phyloP scores from a whole-genome alignment of 192 early-diverging fungal species.

The Chytriomyces confervae region DNA sequence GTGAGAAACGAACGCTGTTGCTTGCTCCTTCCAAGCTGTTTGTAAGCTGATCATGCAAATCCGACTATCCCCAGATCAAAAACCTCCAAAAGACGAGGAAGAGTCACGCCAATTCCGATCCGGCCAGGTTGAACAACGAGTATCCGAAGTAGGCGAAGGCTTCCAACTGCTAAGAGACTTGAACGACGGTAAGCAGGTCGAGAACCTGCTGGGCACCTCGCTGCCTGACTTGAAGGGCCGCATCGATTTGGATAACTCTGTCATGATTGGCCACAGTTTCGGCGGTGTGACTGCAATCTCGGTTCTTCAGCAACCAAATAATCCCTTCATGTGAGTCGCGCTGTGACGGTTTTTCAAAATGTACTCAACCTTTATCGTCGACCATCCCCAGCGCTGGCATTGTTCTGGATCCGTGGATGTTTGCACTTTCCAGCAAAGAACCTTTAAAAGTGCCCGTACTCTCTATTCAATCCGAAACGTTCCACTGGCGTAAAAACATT shows the following conservation, averaged over 20 bases:
- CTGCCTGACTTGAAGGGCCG: slow-evolving; percentile 24
- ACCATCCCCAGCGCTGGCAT: slow-evolving; percentile 9
- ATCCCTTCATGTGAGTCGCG: slow-evolving; percentile 8
- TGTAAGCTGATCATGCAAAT: not conserved
- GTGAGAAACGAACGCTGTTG: not conserved
- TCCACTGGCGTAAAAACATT: slow-evolving; percentile 36
- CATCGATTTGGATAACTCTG: slow-evolving; percentile 20
- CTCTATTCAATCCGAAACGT: slow-evolving; percentile 28
- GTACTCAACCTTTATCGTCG: not conserved
- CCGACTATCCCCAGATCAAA: not conserved
- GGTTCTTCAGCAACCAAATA: slow-evolving; percentile 2
- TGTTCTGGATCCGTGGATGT: slow-evolving; percentile 40
- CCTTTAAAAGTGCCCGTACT: slow-evolving; percentile 12
- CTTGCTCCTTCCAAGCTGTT: not conserved
- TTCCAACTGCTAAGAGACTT: slow-evolving; percentile 13
- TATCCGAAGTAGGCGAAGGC: slow-evolving; percentile 26
- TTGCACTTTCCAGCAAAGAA: not conserved
- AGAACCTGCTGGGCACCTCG: not conserved
- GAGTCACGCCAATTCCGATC: slow-evolving; percentile 12
- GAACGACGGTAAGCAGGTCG: slow-evolving; percentile 7
- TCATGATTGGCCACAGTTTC: slow-evolving; percentile 34
- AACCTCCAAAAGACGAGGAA: slow-evolving; percentile 2
- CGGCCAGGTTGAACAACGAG: slow-evolving; percentile 20
- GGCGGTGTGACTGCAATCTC: slow-evolving; percentile 28
- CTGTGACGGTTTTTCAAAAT: not conserved